Conservation (phyloP, 306 rosid genomes). For the Fagus sylvatica region DNA sequence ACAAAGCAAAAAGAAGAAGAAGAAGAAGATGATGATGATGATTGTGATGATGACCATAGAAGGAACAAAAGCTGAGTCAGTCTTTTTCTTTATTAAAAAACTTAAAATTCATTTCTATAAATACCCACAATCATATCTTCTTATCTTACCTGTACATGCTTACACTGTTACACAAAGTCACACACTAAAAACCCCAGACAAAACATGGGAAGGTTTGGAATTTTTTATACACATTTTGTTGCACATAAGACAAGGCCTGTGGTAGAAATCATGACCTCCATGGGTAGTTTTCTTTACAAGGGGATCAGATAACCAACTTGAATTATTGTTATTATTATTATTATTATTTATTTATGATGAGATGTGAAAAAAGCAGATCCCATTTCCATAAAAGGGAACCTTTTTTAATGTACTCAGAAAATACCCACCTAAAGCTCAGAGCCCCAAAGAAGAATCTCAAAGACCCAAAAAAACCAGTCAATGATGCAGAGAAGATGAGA, state of each 20-base stretch:
- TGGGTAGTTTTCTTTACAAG: constrained; percentile 44
- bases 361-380: constrained; percentile 72
- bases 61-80: constrained; percentile 25
- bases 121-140: constrained; percentile 53
- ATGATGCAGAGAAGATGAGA: constrained; percentile 77
- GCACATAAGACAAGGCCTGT: constrained; percentile 80
- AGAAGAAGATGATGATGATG: not conserved
- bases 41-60: not conserved
- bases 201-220: constrained; percentile 58
- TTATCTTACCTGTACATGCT: constrained; percentile 51
- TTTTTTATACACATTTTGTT: constrained; percentile 35
- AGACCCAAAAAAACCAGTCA: constrained; percentile 47
- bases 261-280: constrained; percentile 74
- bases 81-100: not conserved
- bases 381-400: constrained; percentile 80
- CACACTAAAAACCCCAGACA: constrained; percentile 54
- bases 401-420: constrained; percentile 73
- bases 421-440: constrained; percentile 88
- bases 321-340: constrained; percentile 20
- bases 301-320: constrained; percentile 48
- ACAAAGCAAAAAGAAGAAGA: constrained; percentile 26
- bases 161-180: constrained; percentile 60
- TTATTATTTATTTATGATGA: constrained; percentile 46
- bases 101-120: constrained; percentile 21
- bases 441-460: constrained; percentile 74